These are phyloP conservation scores for Scutellaria minor DNA, from an alignment of 257 asterid genomes.

Conservation along the genomic window DNA sequence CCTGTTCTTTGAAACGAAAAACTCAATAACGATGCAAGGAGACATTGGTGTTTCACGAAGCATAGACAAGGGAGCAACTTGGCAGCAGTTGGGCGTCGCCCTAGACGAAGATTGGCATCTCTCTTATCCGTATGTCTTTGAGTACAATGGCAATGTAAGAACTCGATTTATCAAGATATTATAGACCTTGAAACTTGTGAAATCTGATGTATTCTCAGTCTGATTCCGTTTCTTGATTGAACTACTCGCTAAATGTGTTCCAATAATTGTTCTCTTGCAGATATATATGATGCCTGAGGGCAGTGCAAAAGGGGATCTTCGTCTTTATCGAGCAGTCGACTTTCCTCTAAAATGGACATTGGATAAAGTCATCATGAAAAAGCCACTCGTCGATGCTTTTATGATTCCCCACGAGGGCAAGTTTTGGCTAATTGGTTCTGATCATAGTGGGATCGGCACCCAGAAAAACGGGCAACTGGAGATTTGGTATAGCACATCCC, in stretches of 20 bases:
- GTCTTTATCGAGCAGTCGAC: slow-evolving; percentile 80
- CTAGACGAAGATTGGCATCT: slow-evolving; percentile 98
- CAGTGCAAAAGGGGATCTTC: slow-evolving; percentile 85
- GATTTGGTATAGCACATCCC: slow-evolving; percentile 84
- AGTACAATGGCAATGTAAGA: slow-evolving; percentile 83
- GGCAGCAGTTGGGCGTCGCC: slow-evolving; percentile 92
- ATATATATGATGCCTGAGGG: slow-evolving; percentile 98
- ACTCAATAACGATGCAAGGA: slow-evolving; percentile 90
- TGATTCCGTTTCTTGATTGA: neutral
- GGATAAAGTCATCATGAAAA: slow-evolving; percentile 65
- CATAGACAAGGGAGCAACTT: slow-evolving; percentile 80
- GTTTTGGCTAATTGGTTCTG: slow-evolving; percentile 95
- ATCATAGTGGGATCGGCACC: slow-evolving; percentile 79
- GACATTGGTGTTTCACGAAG: slow-evolving; percentile 94
- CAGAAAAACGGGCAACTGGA: slow-evolving; percentile 83
- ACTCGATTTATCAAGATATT: slow-evolving; percentile 8
- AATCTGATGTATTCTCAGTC: neutral
- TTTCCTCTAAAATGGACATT: slow-evolving; percentile 86
- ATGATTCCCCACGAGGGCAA: slow-evolving; percentile 68
- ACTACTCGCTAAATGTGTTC: neutral
- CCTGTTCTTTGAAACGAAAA: slow-evolving; percentile 85
- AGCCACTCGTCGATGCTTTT: slow-evolving; percentile 81
- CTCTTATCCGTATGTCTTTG: slow-evolving; percentile 88
- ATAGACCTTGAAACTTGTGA: neutral
- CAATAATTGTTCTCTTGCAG: slow-evolving; percentile 42